These are phyloP conservation scores for Colletotrichum sp. DNA, from an alignment of 2,329 filamentous ascomycete genomes.

Conservation along the genomic window DNA sequence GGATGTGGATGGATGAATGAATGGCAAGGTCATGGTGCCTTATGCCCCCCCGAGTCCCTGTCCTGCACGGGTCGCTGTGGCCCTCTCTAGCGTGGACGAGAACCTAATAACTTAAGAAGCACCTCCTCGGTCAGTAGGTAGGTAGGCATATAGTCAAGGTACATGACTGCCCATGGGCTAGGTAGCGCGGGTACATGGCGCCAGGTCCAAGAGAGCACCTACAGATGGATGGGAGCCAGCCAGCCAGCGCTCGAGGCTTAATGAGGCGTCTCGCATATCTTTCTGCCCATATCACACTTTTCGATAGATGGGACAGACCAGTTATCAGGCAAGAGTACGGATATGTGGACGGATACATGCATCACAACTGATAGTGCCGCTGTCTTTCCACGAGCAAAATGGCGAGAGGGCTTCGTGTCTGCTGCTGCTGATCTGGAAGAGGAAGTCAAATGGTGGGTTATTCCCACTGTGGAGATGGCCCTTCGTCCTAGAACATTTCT, in stretches of 20 bases:
- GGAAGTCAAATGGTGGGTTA: background rate
- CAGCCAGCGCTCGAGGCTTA: background rate
- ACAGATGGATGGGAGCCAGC: background rate
- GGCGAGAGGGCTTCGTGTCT: background rate
- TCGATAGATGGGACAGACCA: background rate
- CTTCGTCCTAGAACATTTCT: background rate
- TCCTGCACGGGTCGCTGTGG: constrained; percentile 13
- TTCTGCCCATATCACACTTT: background rate
- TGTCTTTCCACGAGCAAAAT: background rate
- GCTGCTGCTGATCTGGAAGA: background rate
- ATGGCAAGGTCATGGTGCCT: background rate
- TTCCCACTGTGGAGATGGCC: background rate
- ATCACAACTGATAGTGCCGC: background rate
- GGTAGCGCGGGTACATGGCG: background rate
- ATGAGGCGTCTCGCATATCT: background rate
- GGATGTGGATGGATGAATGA: background rate
- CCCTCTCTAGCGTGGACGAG: background rate
- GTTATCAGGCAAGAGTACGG: background rate
- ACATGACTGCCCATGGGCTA: background rate
- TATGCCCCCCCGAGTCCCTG: background rate
- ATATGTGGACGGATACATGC: background rate
- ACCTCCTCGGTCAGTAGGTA: background rate
- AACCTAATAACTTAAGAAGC: background rate
- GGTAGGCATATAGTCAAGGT: background rate
- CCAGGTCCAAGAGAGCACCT: background rate